Evolutionary conservation across 2,329 filamentous ascomycete species (phyloP), one percentile per base, ranked within the genome.

Genomic region (Aspergillus pseudoterreus): DNA sequence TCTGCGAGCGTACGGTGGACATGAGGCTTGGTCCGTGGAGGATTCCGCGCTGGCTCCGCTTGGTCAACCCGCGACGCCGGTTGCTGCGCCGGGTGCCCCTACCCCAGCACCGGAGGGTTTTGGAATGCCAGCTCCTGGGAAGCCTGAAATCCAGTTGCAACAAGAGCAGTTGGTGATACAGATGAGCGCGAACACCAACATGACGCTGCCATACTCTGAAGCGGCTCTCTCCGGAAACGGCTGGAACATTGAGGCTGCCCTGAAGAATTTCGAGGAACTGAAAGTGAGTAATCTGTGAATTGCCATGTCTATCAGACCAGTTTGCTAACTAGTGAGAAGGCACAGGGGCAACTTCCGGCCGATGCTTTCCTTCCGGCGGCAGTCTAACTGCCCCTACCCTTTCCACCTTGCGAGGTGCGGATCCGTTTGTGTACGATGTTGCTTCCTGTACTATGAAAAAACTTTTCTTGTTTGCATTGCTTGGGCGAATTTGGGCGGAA

Each of bases 241-340:
- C 35, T 97, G 91, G 90, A 82, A 95, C 66, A 83, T 92, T 45
- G 82, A 88, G 35, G 81, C 82, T 58, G 92, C 92, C 2, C 73
- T 92, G 59, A 75, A 80, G 49, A 83, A 88, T 30, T 96, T 96
- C 66, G 81, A 86, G 56, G 81, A 86, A 58, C 84, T 88, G 51
- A 90, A 86, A 78, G 88, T 87, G 75, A 66, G 77, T 38, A 5
- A 38, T 62, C 35, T 22, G 11, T 3, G 9, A 12, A 21, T 19
- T 30, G 15, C 14, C 27, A 9, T 43, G 14, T n/a, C 6, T 12
- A 36, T 42, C 17, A n/a, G 30, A n/a, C 10, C 1, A 10, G 12
- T 32, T 51, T 44, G 49, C 63, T 70, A 55, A 71, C 43, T 15
- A 6, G n/a, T 36, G 12, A 27, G 17, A 50, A 71, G 69, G 60